Conservation (phyloP, 257 asterid species). For the Nicotiana noctiflora region DNA sequence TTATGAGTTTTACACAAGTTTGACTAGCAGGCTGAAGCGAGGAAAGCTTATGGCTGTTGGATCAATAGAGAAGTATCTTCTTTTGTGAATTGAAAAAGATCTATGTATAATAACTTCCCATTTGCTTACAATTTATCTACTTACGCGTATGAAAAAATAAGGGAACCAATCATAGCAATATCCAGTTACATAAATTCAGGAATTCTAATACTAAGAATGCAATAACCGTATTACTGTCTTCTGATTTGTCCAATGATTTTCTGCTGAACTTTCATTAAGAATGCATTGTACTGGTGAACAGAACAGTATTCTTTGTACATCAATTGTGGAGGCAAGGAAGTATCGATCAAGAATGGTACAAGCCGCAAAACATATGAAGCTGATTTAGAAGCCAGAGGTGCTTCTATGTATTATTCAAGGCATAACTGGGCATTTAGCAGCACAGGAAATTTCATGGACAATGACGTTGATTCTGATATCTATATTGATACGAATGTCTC, state of each 20-base stretch:
- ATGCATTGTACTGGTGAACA: slow-evolving; percentile 19
- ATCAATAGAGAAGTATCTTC: background rate
- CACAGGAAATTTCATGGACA: slow-evolving; percentile 86
- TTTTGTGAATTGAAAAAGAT: background rate
- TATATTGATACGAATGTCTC: slow-evolving; percentile 44
- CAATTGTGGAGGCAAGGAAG: slow-evolving; percentile 77
- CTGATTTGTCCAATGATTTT: background rate
- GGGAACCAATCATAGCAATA: background rate
- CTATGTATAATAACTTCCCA: background rate
- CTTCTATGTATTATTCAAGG: slow-evolving; percentile 54
- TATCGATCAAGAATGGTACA: slow-evolving; percentile 16
- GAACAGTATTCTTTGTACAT: slow-evolving; percentile 53
- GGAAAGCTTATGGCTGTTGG: background rate
- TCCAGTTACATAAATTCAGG: background rate
- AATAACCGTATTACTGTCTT: background rate
- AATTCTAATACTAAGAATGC: background rate
- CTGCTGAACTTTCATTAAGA: background rate
- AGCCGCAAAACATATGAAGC: slow-evolving; percentile 40
- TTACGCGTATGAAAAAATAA: background rate
- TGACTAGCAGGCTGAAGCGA: background rate
- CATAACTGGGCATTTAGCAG: slow-evolving; percentile 88
- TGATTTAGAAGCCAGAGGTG: slow-evolving; percentile 70
- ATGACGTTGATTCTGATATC: slow-evolving; percentile 51
- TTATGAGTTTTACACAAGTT: background rate
- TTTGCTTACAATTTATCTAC: background rate